Base-by-base conservation (phyloP, 768 basidiomycete species). In the Mycena metata region DNA sequence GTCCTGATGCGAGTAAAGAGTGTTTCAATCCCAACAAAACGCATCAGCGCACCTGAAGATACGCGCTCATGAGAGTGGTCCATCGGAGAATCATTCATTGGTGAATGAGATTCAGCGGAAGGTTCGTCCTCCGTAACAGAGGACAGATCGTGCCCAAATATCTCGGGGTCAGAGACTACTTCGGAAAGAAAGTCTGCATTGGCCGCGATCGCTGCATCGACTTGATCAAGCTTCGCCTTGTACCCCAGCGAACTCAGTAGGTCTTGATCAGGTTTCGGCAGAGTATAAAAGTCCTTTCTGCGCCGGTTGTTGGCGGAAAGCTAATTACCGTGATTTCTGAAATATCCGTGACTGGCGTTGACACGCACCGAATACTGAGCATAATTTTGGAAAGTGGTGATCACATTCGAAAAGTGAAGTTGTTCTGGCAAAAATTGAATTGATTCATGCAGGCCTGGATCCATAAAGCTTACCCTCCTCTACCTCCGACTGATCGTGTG, bases 111-210 rank as follows among this genome's bases (percentile, higher is more conserved):
- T 11, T 68, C 69, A 57, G 61, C 69, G 16, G 36, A 19, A 43
- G 50, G 30, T 11, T 54, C 49, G 30, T 69, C 76, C 46, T 57
- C 81, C 1, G 79, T 81, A 5, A 73, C 79, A 2, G 74, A 72
- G 4, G 77, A 80, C 17, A 82, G 55, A 19, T 83, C 86, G 69
- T 88, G 86, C 17, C 88, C 91, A 73, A 96, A 96, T 30, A 97
- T 94, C 73, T 91, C 90, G 0, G 95, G 92, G 78, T 93, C 85
- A 16, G 87, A 89, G 13, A 94, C 89, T 70, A 97, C 91, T 68
- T 86, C 81, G 5, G 85, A 82, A 64, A 97, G 76, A 76, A 98
- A 96, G 49, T 90, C 83, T 1, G 93, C 91, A 73, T 97, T 98
- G 57, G 83, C 88, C 56, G 88, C 78, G 71, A 98, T 96, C 11